phyloP scores from a whole-genome alignment of 1,139 yeast species.

The Diutina sp. region DNA sequence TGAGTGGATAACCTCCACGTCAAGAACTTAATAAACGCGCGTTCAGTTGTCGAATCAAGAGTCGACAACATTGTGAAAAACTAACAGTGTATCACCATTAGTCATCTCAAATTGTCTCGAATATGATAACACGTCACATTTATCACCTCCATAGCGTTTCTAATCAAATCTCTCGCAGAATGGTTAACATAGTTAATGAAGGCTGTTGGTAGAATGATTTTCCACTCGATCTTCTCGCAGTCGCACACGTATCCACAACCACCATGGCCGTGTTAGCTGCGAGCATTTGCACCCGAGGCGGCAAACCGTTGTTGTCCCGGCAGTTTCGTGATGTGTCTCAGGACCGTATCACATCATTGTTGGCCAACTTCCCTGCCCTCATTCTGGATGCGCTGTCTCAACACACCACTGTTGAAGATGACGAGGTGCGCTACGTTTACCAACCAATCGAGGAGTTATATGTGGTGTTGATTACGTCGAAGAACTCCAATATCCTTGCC shows the following conservation, averaged over 20 bases:
- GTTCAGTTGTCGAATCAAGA: background rate
- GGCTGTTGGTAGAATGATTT: background rate
- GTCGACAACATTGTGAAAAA: background rate
- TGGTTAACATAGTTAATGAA: background rate
- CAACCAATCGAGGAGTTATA: constrained; percentile 94
- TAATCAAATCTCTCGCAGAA: background rate
- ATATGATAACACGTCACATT: background rate
- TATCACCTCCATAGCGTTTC: background rate
- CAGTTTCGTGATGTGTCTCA: constrained; percentile 81
- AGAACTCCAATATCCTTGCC: constrained; percentile 84
- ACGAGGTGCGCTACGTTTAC: constrained; percentile 82
- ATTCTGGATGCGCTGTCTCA: constrained; percentile 63
- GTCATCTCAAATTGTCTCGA: background rate
- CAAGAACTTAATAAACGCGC: background rate
- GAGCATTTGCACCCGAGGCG: constrained; percentile 89
- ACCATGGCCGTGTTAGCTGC: constrained; percentile 61
- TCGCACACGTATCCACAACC: background rate
- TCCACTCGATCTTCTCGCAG: background rate
- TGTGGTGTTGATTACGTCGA: constrained; percentile 82
- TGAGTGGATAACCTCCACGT: background rate
- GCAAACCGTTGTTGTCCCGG: constrained; percentile 85
- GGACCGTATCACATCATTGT: constrained; percentile 75
- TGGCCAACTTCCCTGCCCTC: constrained; percentile 78
- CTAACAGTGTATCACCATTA: too few species aligned
- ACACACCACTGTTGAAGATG: constrained; percentile 93